phyloP scores from a whole-genome alignment of 164 flowering plant genomes.

The Piper longum region DNA sequence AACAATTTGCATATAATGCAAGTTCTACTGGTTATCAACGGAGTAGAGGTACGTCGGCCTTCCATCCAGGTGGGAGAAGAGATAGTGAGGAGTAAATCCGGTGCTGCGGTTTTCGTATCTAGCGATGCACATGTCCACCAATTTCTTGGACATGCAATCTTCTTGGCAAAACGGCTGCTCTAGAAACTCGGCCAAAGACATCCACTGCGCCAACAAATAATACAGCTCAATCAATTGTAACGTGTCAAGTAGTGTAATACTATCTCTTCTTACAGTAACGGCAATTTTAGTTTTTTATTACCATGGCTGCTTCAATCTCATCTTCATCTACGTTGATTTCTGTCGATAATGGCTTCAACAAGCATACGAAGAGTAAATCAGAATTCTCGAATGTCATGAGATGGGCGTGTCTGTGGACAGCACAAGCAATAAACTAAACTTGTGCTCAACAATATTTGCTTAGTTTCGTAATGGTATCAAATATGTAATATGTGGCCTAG shows the following conservation, averaged over 20 bases:
- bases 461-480: too few relatives aligned
- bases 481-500: too few relatives aligned
- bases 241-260: background rate
- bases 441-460: background rate
- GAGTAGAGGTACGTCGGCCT: too few relatives aligned
- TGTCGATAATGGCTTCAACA: conserved; percentile 45
- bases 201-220: conserved; percentile 29
- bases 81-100: conserved; percentile 34
- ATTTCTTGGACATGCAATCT: conserved; percentile 39
- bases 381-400: conserved; percentile 48
- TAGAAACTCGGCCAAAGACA: conserved; percentile 37
- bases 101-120: conserved; percentile 20
- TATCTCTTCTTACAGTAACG: too few relatives aligned
- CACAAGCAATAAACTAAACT: background rate
- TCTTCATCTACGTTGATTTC: conserved; percentile 39
- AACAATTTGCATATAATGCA: too few relatives aligned
- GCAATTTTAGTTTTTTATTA: conserved; percentile 5
- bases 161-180: conserved; percentile 37
- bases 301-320: conserved; percentile 61
- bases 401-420: conserved; percentile 38
- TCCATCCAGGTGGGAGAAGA: conserved; percentile 1
- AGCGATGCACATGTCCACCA: conserved; percentile 31
- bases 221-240: background rate
- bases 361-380: conserved; percentile 54
- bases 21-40: too few relatives aligned